Evolutionary conservation across 176 grass and related monocot species (phyloP).

Genomic region (Areca catechu): DNA sequence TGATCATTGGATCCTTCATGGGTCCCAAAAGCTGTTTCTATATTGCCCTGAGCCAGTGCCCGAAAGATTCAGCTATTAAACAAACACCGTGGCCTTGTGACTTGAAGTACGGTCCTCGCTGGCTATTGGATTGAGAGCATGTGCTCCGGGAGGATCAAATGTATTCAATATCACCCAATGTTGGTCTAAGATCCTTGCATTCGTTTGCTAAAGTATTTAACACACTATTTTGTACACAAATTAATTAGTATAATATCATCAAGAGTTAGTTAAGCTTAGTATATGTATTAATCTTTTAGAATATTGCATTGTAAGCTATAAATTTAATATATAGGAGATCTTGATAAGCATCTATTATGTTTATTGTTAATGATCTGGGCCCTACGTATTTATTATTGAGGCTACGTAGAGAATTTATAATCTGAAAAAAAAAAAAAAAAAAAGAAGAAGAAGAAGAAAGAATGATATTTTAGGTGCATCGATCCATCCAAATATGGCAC

Average conservation of each 20-base stretch:
- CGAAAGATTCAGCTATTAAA: not conserved
- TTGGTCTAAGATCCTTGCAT: no score
- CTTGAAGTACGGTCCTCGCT: not conserved
- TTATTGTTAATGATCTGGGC: conserved; percentile 28
- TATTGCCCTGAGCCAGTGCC: not conserved
- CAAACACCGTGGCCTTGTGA: conserved; percentile 13
- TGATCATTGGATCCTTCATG: conserved; percentile 2
- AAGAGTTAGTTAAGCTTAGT: no score
- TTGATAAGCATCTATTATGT: conserved; percentile 13
- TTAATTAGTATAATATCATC: no score
- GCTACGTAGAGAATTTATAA: not conserved
- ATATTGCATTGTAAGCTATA: no score
- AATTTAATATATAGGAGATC: no score
- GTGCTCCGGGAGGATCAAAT: not conserved
- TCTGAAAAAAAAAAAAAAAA: not conserved
- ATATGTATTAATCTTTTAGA: no score
- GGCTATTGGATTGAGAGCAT: not conserved
- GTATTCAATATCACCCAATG: no score
- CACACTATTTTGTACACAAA: no score
- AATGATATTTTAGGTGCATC: conserved; percentile 19
- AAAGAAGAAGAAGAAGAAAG: no score
- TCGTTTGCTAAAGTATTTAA: no score
- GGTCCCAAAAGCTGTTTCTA: not conserved
- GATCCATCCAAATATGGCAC: conserved; percentile 15
- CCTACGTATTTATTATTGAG: conserved; percentile 11